These are phyloP conservation scores for Saccharomyces kudriavzevii DNA, from an alignment of 805 yeast species.

Conservation along the genomic window DNA sequence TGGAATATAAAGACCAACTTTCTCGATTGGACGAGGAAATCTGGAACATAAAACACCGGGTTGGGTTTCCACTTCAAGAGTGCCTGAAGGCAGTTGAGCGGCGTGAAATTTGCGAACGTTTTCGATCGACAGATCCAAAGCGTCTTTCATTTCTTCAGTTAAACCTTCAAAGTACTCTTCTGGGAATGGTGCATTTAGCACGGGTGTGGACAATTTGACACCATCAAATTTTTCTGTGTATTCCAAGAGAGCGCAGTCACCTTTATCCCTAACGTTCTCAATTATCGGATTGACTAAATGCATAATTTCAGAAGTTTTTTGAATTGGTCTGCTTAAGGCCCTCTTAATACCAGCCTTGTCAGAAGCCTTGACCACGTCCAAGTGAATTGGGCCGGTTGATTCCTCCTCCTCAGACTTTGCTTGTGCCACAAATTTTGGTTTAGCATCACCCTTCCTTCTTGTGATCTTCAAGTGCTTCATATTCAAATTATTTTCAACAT, in stretches of 20 bases:
- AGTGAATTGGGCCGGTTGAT: constrained; percentile 13
- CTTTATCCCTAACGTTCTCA: constrained; percentile 62
- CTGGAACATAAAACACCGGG: constrained; percentile 94
- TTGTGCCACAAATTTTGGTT: constrained; percentile 56
- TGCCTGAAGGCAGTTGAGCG: constrained; percentile 75
- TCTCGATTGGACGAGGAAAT: constrained; percentile 89
- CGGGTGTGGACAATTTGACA: constrained; percentile 62
- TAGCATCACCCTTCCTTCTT: constrained; percentile 94
- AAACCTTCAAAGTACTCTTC: constrained; percentile 63
- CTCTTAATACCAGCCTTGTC: constrained; percentile 39
- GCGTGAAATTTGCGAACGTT: constrained; percentile 88
- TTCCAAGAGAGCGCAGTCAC: constrained; percentile 85
- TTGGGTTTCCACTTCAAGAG: constrained; percentile 78
- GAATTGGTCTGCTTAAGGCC: constrained; percentile 89
- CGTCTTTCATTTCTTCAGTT: constrained; percentile 64
- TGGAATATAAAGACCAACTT: constrained; percentile 92
- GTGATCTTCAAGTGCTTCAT: constrained; percentile 78
- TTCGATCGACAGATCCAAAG: constrained; percentile 81
- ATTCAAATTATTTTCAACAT: constrained; percentile 78
- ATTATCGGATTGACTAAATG: constrained; percentile 86
- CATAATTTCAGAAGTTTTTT: constrained; percentile 88
- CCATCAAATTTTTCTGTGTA: constrained; percentile 87
- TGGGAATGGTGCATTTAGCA: constrained; percentile 83
- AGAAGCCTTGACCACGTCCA: constrained; percentile 20
- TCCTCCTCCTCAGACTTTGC: constrained; percentile 17